Evolutionary conservation across 352 stramenopile species (phyloP).

Genomic region (Peronospora tabacina): DNA sequence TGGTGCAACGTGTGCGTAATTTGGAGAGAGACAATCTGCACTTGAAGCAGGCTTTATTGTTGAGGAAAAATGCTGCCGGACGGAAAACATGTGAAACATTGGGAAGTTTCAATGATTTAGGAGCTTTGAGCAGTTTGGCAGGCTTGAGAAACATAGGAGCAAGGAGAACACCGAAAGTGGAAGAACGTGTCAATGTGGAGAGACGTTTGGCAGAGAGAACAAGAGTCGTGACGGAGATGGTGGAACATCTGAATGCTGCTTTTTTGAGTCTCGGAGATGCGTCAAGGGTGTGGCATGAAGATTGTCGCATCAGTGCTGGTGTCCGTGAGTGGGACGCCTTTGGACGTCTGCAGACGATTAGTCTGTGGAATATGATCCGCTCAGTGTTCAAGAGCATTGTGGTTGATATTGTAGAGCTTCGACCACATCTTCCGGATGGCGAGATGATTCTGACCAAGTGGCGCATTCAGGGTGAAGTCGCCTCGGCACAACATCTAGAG

Average conservation of each 20-base stretch:
- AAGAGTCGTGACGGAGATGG: slow-evolving; percentile 76
- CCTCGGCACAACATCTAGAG: slow-evolving; percentile 48
- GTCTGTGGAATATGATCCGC: slow-evolving; percentile 76
- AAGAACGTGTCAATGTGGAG: slow-evolving; percentile 38
- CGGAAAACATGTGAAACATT: slow-evolving; percentile 15
- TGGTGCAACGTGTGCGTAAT: slow-evolving; percentile 58
- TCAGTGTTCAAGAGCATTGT: slow-evolving; percentile 69
- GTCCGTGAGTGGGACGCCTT: slow-evolving; percentile 78
- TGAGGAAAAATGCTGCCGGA: slow-evolving; percentile 42
- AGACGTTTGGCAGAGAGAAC: slow-evolving; percentile 54
- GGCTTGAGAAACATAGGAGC: slow-evolving; percentile 7
- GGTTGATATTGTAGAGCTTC: slow-evolving; percentile 74
- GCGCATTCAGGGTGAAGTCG: slow-evolving; percentile 74
- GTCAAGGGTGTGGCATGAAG: slow-evolving; percentile 61
- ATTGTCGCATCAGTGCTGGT: slow-evolving; percentile 66
- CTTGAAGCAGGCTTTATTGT: slow-evolving; percentile 63
- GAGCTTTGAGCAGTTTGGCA: slow-evolving; percentile 11
- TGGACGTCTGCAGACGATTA: slow-evolving; percentile 61
- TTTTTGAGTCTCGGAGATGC: slow-evolving; percentile 62
- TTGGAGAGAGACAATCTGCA: slow-evolving; percentile 72
- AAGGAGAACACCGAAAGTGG: slow-evolving; percentile 1
- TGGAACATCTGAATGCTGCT: slow-evolving; percentile 62
- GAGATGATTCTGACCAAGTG: slow-evolving; percentile 84
- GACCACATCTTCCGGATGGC: slow-evolving; percentile 60
- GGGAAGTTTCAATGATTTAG: slow-evolving; percentile 11